These are phyloP conservation scores for Trametes pubescens DNA, from an alignment of 1,284 basidiomycete genomes.

Conservation along the genomic window DNA sequence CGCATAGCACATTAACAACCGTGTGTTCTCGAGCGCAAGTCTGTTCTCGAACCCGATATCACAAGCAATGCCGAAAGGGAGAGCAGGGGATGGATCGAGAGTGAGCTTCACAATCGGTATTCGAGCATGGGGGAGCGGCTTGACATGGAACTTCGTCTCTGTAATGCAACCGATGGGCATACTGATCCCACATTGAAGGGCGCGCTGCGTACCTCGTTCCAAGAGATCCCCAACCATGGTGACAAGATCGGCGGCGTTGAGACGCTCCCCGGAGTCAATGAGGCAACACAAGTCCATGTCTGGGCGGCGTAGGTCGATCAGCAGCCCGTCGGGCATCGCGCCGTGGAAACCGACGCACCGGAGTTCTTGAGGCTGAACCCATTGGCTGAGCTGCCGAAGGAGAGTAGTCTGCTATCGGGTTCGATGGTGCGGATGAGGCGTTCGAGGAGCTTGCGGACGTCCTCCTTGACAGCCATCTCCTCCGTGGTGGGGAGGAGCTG, in stretches of 20 bases:
- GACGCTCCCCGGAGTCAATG: slow-evolving; percentile 83
- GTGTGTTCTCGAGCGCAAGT: slow-evolving; percentile 95
- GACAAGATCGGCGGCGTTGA: slow-evolving; percentile 89
- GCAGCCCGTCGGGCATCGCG: slow-evolving; percentile 13
- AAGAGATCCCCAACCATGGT: slow-evolving; percentile 94
- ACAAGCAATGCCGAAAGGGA: slow-evolving; percentile 93
- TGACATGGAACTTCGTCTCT: slow-evolving; percentile 98
- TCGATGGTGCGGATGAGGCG: slow-evolving; percentile 94
- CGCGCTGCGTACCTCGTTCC: slow-evolving; percentile 76
- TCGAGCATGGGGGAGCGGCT: slow-evolving; percentile 94
- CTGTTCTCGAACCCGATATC: slow-evolving; percentile 99
- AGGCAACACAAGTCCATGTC: slow-evolving; percentile 99
- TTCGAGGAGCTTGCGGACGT: slow-evolving; percentile 94
- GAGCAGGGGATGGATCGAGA: slow-evolving; percentile 87
- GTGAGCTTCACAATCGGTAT: slow-evolving; percentile 99
- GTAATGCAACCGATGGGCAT: slow-evolving; percentile 24
- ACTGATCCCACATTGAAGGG: slow-evolving; percentile 14
- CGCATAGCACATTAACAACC: slow-evolving; percentile 95
- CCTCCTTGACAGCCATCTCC: slow-evolving; percentile 94
- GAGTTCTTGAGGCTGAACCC: slow-evolving; percentile 95
- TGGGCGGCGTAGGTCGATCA: slow-evolving; percentile 43
- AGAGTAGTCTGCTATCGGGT: slow-evolving; percentile 89
- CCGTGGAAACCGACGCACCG: slow-evolving; percentile 58
- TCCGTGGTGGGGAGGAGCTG: slow-evolving; percentile 89
- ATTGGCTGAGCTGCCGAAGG: slow-evolving; percentile 95